These are phyloP conservation scores for Blumeriella jaapii DNA, from an alignment of 2,329 filamentous ascomycete species.

Conservation along the genomic window DNA sequence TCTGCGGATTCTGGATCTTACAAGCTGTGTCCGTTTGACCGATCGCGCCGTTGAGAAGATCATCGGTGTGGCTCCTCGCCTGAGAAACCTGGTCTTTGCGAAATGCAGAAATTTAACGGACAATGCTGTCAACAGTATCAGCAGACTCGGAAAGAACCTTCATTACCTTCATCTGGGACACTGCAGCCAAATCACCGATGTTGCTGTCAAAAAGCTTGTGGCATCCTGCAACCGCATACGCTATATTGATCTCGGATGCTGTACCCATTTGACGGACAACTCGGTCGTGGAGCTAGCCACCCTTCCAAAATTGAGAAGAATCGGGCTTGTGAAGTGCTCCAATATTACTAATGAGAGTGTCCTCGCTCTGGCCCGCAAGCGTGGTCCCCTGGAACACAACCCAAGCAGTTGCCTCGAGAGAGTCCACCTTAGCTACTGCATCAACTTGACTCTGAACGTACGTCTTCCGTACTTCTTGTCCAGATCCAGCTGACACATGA, in stretches of 20 bases:
- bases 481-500: conserved; percentile 24
- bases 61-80: conserved; percentile 70
- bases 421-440: conserved; percentile 93
- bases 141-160: conserved; percentile 83
- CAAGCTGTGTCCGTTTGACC: conserved; percentile 72
- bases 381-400: conserved; percentile 8
- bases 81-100: conserved; percentile 85
- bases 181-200: conserved; percentile 82
- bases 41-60: conserved; percentile 85
- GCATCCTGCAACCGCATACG: conserved; percentile 83
- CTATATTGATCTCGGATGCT: conserved; percentile 97
- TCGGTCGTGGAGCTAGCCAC: conserved; percentile 76
- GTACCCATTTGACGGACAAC: conserved; percentile 72
- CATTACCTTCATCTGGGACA: conserved; percentile 96
- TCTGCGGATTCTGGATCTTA: conserved; percentile 85
- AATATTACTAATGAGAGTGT: conserved; percentile 87
- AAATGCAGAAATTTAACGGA: conserved; percentile 94
- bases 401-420: conserved; percentile 52
- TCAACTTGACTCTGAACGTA: conserved; percentile 71
- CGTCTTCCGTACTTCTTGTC: conserved; percentile 22
- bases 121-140: conserved; percentile 74
- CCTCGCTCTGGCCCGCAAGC: conserved; percentile 64
- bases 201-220: conserved; percentile 74
- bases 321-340: conserved; percentile 88
- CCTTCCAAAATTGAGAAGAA: conserved; percentile 85